A percentile compares a stretch with the other conserved stretches of the same genome.
phyloP scores from a whole-genome alignment of 2,329 filamentous ascomycete genomes.

The Colletotrichum cuscutae region DNA sequence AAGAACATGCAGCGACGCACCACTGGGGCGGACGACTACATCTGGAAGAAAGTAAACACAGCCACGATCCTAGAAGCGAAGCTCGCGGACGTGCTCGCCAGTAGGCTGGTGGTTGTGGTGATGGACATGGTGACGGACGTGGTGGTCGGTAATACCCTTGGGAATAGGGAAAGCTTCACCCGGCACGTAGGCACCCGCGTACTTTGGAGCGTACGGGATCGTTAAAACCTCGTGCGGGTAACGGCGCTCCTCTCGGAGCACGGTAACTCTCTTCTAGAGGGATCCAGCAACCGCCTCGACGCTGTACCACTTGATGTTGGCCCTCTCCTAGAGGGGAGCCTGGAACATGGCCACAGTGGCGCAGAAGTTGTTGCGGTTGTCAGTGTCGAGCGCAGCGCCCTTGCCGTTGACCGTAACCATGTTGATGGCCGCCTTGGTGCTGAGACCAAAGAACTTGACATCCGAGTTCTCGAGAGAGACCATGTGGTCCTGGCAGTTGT shows the following conservation, averaged over 20 bases:
- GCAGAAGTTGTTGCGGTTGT: constrained; percentile 75
- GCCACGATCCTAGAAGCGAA: neutral
- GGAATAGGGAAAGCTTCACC: neutral
- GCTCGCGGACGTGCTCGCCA: neutral
- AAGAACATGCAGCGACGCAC: neutral
- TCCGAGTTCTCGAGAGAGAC: constrained; percentile 74
- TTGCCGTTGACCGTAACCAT: constrained; percentile 75
- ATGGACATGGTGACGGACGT: neutral
- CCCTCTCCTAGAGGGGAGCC: constrained; percentile 24
- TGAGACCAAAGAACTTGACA: constrained; percentile 74
- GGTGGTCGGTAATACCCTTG: neutral
- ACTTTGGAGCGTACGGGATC: neutral
- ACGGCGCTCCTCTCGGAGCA: too few species aligned
- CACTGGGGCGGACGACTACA: neutral
- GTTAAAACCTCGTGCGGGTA: neutral
- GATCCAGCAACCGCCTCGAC: neutral
- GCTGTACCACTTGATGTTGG: neutral
- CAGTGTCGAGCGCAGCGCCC: constrained; percentile 62
- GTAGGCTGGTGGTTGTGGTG: neutral
- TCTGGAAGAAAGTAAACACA: neutral
- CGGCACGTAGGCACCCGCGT: neutral
- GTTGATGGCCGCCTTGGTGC: constrained; percentile 79
- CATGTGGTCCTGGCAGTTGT: constrained; percentile 83
- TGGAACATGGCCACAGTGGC: constrained; percentile 67
- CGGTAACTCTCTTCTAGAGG: neutral